Evolutionary conservation across 2,329 filamentous ascomycete genomes (phyloP), one percentile per base, ranked within the genome.

Genomic region (Didymella arachidicola): DNA sequence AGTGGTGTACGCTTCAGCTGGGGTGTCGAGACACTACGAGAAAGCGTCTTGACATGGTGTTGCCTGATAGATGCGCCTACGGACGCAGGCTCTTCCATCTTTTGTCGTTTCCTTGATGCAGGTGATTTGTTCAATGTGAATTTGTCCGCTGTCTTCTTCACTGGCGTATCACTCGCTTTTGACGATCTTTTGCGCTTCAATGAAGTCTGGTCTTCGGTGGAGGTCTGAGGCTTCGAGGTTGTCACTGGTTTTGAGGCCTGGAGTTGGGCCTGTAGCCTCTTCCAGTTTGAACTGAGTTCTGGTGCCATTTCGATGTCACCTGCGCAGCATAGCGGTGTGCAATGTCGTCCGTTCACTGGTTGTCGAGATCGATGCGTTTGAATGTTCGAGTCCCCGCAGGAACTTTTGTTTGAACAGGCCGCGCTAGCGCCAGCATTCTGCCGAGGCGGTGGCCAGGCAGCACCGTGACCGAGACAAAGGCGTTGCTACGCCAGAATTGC

Each of bases 251-350:
- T 63, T 67, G 79, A 72, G 62, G 79, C 58, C 59, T 76, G 65
- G 51, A 77, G 78, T 68, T 83, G 84, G 64, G 85, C 84, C 78
- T 92, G 89, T 53, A 93, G 82, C 78, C 85, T 89, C 78, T 92
- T 92, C 90, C 90, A 93, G 74, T 93, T 93, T 72, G 80, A 81
- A 65, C 80, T 81, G 45, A 82, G 70, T 53, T 74, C 73, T 48
- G 78, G 63, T 63, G 72, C 73, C 74, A 76, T 76, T 56, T 57
- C 62, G 54, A 45, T 53, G 66, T 76, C 67, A 74, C 61, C 62
- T 66, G 59, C 49, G 34, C 47, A 47, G 63, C 72, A 73, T 75
- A 63, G 65, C 68, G 66, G 67, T 67, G 59, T 67, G 43, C 11
- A 36, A 25, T 29, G n/a, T 49, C 32, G 56, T 62, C 54, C 43